Evolutionary conservation across 495 filamentous ascomycete genomes (phyloP).

Genomic region (Pseudotulostoma volvatum): DNA sequence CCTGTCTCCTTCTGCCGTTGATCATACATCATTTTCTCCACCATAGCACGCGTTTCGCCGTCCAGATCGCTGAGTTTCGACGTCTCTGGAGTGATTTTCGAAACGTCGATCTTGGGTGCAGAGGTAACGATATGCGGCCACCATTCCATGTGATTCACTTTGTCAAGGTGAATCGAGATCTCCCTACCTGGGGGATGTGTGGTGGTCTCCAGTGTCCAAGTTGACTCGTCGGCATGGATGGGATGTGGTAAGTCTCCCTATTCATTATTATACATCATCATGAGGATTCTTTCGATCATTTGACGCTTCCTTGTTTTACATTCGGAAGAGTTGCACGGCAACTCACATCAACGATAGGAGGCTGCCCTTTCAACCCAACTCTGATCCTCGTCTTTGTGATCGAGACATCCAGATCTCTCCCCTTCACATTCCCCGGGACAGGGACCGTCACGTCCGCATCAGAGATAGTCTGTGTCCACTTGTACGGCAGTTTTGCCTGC

Average conservation of each 20-base stretch:
- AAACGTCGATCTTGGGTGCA: constrained; percentile 74
- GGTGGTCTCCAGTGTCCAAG: constrained; percentile 76
- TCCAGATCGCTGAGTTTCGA: constrained; percentile 81
- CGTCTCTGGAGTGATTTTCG: constrained; percentile 87
- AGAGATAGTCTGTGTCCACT: constrained; percentile 90
- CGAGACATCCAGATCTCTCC: constrained; percentile 66
- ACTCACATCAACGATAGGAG: constrained; percentile 66
- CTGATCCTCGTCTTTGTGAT: constrained; percentile 65
- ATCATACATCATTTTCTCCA: constrained; percentile 99
- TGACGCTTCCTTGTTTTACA: too few relatives aligned
- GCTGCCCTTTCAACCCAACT: constrained; percentile 77
- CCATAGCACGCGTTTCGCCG: constrained; percentile 92
- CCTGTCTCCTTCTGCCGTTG: constrained; percentile 94
- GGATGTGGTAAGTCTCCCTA: constrained; percentile 75
- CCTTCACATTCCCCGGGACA: constrained; percentile 66
- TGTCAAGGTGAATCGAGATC: constrained; percentile 83
- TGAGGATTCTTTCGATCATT: too few relatives aligned
- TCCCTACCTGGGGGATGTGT: constrained; percentile 54
- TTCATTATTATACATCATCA: background rate
- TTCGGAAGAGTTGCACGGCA: too few relatives aligned
- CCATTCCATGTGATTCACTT: constrained; percentile 95
- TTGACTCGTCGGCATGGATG: constrained; percentile 69
- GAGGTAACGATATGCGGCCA: constrained; percentile 79
- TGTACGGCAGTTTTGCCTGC: constrained; percentile 86
- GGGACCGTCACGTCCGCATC: constrained; percentile 70